These are phyloP conservation scores for Kluyveromyces nonfermentans DNA, from an alignment of 805 yeast species.

Conservation along the genomic window DNA sequence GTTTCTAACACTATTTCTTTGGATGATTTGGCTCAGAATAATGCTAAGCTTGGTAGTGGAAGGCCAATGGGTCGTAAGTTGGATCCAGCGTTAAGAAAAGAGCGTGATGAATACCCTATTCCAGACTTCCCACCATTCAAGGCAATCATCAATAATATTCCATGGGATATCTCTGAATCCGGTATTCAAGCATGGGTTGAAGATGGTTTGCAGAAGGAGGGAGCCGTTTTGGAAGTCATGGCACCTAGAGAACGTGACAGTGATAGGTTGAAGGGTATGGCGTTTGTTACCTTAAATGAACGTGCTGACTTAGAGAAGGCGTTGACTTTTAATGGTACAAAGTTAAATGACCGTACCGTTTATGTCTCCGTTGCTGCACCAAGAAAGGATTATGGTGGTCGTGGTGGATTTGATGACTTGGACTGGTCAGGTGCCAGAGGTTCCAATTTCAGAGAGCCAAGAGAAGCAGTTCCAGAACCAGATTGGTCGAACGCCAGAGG, in stretches of 20 bases:
- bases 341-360: slow-evolving; percentile 61
- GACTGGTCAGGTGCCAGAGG: slow-evolving; percentile 24
- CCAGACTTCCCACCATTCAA: slow-evolving; percentile 90
- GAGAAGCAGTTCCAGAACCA: slow-evolving; percentile 34
- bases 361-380: slow-evolving; percentile 78
- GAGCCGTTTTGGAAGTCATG: slow-evolving; percentile 52
- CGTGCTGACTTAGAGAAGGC: slow-evolving; percentile 71
- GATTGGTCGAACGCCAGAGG: slow-evolving; percentile 47
- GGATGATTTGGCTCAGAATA: slow-evolving; percentile 18
- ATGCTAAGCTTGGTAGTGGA: slow-evolving; percentile 25
- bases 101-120: slow-evolving; percentile 66
- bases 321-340: slow-evolving; percentile 57
- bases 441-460: slow-evolving; percentile 26
- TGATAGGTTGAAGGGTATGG: slow-evolving; percentile 75
- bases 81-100: slow-evolving; percentile 32
- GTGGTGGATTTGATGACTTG: slow-evolving; percentile 27
- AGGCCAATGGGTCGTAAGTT: slow-evolving; percentile 19
- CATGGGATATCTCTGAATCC: slow-evolving; percentile 69
- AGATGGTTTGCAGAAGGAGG: slow-evolving; percentile 40
- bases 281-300: slow-evolving; percentile 74
- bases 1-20: slow-evolving; percentile 21
- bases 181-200: slow-evolving; percentile 53
- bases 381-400: slow-evolving; percentile 33
- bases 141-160: slow-evolving; percentile 81
- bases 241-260: slow-evolving; percentile 63